Base-by-base conservation (phyloP, 306 rosid species). In the Benincasa hispida region DNA sequence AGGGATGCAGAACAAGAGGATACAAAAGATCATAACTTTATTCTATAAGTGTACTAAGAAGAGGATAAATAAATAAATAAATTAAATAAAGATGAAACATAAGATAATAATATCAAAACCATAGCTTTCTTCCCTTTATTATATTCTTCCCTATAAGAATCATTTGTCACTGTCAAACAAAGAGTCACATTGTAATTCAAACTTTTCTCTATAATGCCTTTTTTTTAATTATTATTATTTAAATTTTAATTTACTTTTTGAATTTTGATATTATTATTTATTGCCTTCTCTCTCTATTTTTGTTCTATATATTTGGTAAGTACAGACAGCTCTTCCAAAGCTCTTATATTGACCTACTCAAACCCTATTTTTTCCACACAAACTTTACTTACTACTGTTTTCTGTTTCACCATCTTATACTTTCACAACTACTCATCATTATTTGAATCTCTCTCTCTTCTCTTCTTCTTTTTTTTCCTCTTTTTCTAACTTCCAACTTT, bases 141-240 rank as follows among this genome's bases (percentile, higher is more conserved):
- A 76, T 86, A 89, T 86, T 86, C 91, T 37, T 15, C 21, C 37
- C 22, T 25, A 5, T 45, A 13, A 51, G 88, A 82, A 82, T 87
- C 88, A 76, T 53, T 61, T 82, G 88, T 84, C 94, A 72, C 75
- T 58, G 57, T 88, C 89, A 85, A 58, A 72, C 87, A 87, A 87
- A 89, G 89, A 85, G 79, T 82, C 87, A 78, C 35, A 63, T 34
- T 85, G 88, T 76, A 86, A 85, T 81, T 86, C 41, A 61, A 78
- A 67, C 80, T 77, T 86, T 87, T 85, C 83, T 28, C 39, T 28
- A 30, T 57, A 13, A 55, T 47, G 28, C 66, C 72, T 79, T 65
- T 50, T 18, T 5, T 25, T 2, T 60, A 3, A 13, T 14, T 27
- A 0, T 6, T 15, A 0, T 17, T 63, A 18, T 62, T 28, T 2